phyloP scores from a whole-genome alignment of 2,329 filamentous ascomycete species.

The Trichoderma citrinoviride region DNA sequence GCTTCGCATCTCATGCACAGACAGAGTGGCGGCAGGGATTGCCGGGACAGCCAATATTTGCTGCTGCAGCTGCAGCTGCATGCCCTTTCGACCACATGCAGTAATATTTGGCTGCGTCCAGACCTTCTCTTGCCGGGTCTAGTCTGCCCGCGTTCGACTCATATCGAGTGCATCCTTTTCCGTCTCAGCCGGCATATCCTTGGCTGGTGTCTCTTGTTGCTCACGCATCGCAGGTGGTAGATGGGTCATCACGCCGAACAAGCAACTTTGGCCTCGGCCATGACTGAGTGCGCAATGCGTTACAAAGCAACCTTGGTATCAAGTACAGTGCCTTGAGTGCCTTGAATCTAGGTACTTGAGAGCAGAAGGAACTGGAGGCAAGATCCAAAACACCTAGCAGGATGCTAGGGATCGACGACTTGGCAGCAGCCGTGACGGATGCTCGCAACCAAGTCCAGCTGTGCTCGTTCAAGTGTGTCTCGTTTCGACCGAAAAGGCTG shows the following conservation, averaged over 20 bases:
- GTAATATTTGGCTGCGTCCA: neutral
- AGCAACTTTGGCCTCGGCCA: neutral
- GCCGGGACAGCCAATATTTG: neutral
- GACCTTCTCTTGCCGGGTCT: neutral
- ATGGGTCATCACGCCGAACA: neutral
- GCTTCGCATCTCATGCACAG: conserved; percentile 8
- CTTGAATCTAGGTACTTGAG: neutral
- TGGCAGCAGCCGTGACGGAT: neutral
- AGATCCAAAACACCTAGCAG: neutral
- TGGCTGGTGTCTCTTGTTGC: neutral
- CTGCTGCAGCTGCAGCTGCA: neutral
- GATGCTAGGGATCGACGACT: neutral
- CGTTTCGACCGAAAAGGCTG: neutral
- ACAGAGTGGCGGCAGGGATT: conserved; percentile 11
- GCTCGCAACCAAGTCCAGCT: neutral
- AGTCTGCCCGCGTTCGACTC: neutral
- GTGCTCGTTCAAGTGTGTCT: neutral
- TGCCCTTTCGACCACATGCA: neutral
- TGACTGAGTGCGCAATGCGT: too few relatives aligned
- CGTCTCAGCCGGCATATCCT: conserved; percentile 10
- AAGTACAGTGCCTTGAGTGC: neutral
- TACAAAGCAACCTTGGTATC: neutral
- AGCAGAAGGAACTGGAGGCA: neutral
- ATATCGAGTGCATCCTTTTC: neutral
- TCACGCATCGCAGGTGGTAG: neutral